Evolutionary conservation across 345 rosid genomes (phyloP), one percentile per base, ranked within the genome.

Genomic region (Ricinus communis): DNA sequence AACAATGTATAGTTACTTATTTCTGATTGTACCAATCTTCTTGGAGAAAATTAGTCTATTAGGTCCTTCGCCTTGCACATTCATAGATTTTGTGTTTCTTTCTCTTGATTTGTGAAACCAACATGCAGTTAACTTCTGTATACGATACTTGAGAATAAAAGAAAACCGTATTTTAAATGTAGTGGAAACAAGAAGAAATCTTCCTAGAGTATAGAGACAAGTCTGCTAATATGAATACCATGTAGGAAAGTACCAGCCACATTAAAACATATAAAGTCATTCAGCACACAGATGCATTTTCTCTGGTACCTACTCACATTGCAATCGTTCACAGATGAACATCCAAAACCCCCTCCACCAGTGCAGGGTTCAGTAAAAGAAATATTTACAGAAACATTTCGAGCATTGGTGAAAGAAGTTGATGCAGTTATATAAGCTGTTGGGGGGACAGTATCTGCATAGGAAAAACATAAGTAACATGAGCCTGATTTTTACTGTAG

Each of bases 381-480:
- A 68, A 94, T 72, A 77, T 84, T 78, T 68, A 94, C 97, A 65
- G 96, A 77, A 57, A 94, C 78, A 73, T 86, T 91, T 60, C 80
- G 77, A 57, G 90, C 86, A 79, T 87, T 94, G 52, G 98, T 94
- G 69, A 91, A 90, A 24, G 89, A 77, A 73, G 85, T 77, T 66
- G 86, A 80, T 61, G 91, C 84, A 31, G 87, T 81, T 65, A 94
- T 69, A 72, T 59, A 68, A 52, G 96, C 96, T 62, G 95, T 88
- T 56, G 98, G 98, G 24, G 89, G 84, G 21, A 85, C 70, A 2
- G 91, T 90, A 83, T 94, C 98, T 94, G 92, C 83, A 84, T 54
- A 78, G 77, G 22, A 19, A 50, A 24, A 61, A 40, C 63, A 56
- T 52, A 67, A 61, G 58, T 67, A 50, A 71, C 27, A 57, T 76